Conservation (phyloP, 345 rosid genomes). For the Excoecaria agallocha region DNA sequence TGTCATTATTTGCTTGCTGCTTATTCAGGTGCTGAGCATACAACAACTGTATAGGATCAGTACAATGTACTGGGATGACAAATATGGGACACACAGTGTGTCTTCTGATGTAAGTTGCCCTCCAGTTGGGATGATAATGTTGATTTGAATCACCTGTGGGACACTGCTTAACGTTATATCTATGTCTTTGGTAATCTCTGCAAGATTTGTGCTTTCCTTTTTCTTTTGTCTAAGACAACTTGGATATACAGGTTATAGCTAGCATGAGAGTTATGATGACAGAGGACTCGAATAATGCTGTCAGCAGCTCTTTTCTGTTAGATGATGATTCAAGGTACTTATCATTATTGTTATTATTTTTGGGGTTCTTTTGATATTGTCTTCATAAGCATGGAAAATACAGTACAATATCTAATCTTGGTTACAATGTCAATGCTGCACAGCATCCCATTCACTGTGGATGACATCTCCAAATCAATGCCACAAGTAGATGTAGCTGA, state of each 20-base stretch:
- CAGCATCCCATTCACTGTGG: slow-evolving; percentile 98
- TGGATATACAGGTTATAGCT: slow-evolving; percentile 65
- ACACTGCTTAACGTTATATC: neutral
- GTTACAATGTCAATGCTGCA: slow-evolving; percentile 22
- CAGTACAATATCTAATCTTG: neutral
- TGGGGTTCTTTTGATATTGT: neutral
- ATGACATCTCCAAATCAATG: slow-evolving; percentile 96
- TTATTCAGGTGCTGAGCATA: slow-evolving; percentile 83
- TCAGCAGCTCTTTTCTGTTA: slow-evolving; percentile 87
- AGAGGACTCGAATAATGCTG: slow-evolving; percentile 89
- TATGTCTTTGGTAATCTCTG: neutral
- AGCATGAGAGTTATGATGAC: slow-evolving; percentile 97
- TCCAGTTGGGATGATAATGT: slow-evolving; percentile 14
- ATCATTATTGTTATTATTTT: neutral
- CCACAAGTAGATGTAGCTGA: slow-evolving; percentile 82
- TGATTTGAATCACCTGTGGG: neutral
- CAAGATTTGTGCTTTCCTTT: neutral
- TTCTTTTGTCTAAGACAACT: neutral
- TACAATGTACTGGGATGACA: slow-evolving; percentile 99
- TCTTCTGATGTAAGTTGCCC: slow-evolving; percentile 77
- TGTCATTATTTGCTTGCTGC: slow-evolving; percentile 13
- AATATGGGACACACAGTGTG: slow-evolving; percentile 92
- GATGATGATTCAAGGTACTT: slow-evolving; percentile 97
- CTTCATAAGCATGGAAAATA: neutral
- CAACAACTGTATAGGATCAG: slow-evolving; percentile 95